These are phyloP conservation scores for Podosphaera xanthii DNA, from an alignment of 2,329 filamentous ascomycete species.

Conservation along the genomic window DNA sequence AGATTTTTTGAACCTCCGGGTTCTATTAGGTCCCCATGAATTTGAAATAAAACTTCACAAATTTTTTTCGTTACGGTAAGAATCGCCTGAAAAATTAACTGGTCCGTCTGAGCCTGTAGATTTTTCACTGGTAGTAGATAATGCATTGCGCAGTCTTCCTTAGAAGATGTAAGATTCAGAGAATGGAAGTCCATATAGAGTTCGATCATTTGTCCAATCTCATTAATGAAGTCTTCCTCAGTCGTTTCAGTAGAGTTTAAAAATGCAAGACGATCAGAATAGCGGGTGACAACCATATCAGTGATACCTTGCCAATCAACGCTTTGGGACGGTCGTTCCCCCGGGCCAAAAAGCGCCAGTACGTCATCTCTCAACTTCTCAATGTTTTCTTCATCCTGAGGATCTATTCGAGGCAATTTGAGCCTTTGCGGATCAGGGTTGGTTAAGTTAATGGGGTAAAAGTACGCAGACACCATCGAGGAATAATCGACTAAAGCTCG, in stretches of 20 bases:
- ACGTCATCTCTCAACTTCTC: slow-evolving; percentile 22
- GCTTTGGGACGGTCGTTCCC: slow-evolving; percentile 3
- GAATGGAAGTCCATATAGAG: slow-evolving; percentile 22
- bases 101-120: slow-evolving; percentile 21
- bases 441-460: slow-evolving; percentile 12
- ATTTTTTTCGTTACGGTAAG: slow-evolving; percentile 19
- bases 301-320: slow-evolving; percentile 38
- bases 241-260: slow-evolving; percentile 6
- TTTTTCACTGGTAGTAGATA: slow-evolving; percentile 18
- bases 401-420: slow-evolving; percentile 12
- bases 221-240: slow-evolving; percentile 15
- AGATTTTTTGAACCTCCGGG: neutral
- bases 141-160: slow-evolving; percentile 24
- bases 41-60: slow-evolving; percentile 17
- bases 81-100: slow-evolving; percentile 23
- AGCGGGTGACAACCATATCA: slow-evolving; percentile 43
- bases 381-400: slow-evolving; percentile 10
- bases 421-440: slow-evolving; percentile 8
- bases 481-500: slow-evolving; percentile 14
- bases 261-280: slow-evolving; percentile 27
- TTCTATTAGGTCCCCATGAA: slow-evolving; percentile 5
- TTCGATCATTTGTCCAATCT: slow-evolving; percentile 20
- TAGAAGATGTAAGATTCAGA: slow-evolving; percentile 19
- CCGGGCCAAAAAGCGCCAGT: slow-evolving; percentile 17
- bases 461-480: slow-evolving; percentile 13